These are phyloP conservation scores for Lycium ferocissimum DNA, from an alignment of 257 asterid genomes.

Conservation along the genomic window DNA sequence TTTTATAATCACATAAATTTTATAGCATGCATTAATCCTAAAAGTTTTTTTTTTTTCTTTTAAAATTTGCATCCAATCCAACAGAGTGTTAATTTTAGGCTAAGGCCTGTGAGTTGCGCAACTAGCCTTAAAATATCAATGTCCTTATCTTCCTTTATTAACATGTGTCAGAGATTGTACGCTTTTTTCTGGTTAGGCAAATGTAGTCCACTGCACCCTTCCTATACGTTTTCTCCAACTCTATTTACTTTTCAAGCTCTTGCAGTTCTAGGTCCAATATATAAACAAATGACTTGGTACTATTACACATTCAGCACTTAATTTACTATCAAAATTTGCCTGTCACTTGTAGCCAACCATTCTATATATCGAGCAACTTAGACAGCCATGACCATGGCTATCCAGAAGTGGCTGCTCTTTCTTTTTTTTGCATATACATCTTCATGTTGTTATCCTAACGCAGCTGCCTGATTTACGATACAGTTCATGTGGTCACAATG, in stretches of 20 bases:
- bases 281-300: not conserved
- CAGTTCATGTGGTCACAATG: not conserved
- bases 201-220: not conserved
- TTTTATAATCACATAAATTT: not conserved
- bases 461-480: not conserved
- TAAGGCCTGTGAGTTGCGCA: not conserved
- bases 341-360: not conserved
- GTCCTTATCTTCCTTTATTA: not conserved
- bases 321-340: not conserved
- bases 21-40: not conserved
- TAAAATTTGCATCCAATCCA: not conserved
- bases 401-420: not conserved
- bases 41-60: not conserved
- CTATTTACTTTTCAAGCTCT: not conserved
- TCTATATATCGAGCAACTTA: not conserved
- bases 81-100: not conserved
- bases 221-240: not conserved
- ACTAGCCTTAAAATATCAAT: not conserved
- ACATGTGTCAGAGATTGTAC: not conserved
- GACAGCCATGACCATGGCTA: not conserved
- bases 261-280: not conserved
- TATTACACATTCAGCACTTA: not conserved
- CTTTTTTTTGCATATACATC: not conserved
- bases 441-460: not conserved
- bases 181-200: not conserved